A percentile compares a stretch with the other conserved stretches of the same genome.
Conservation (phyloP, 805 yeast genomes). For the Wickerhamiella sorbophila region DNA sequence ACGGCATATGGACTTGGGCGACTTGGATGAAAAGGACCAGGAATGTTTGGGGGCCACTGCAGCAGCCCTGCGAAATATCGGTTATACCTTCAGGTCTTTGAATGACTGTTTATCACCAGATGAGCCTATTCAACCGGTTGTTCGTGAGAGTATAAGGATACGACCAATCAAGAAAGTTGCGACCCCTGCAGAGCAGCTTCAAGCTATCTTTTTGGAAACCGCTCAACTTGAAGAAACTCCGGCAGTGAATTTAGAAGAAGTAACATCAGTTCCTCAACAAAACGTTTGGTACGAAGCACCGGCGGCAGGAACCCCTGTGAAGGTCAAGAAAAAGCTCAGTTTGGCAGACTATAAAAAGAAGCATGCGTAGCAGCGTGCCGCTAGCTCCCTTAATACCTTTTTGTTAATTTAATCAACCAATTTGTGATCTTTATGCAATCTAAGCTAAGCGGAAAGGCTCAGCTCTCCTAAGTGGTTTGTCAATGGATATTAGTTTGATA, state of each 20-base stretch:
- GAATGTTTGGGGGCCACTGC: background rate
- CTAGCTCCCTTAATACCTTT: slow-evolving; percentile 4
- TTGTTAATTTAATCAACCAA: background rate
- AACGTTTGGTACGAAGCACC: slow-evolving; percentile 10
- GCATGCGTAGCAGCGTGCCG: background rate
- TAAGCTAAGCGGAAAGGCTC: too few species aligned
- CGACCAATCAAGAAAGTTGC: background rate
- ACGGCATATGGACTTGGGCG: background rate
- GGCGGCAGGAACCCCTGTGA: background rate
- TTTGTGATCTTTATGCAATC: background rate
- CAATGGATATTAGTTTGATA: too few species aligned
- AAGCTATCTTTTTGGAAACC: background rate
- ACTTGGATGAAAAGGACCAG: slow-evolving; percentile 1
- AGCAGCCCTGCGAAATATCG: slow-evolving; percentile 1
- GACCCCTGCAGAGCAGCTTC: background rate
- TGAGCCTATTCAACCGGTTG: background rate
- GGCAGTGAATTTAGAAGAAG: background rate
- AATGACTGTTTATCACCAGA: background rate
- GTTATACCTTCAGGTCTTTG: background rate
- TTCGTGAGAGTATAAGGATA: background rate
- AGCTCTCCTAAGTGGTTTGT: too few species aligned
- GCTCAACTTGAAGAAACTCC: background rate
- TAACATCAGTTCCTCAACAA: slow-evolving; percentile 1
- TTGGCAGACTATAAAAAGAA: slow-evolving; percentile 15
- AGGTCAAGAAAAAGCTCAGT: slow-evolving; percentile 12